Conservation (phyloP, 805 yeast genomes). For the Torulaspora gathmanii region DNA sequence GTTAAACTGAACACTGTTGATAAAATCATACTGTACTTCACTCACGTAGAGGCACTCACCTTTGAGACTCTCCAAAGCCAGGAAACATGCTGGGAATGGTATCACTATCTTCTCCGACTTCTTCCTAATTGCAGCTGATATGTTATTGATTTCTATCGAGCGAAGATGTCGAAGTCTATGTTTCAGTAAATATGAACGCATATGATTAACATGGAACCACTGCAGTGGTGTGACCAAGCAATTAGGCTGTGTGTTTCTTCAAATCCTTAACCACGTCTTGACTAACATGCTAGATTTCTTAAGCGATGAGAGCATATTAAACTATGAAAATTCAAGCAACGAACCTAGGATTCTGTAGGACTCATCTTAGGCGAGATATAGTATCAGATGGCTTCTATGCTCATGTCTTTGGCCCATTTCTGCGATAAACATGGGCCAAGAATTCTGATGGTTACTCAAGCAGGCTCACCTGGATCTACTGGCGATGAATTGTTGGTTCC, state of each 20-base stretch:
- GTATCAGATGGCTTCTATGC: constrained; percentile 17
- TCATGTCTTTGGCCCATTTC: constrained; percentile 57
- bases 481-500: constrained; percentile 36
- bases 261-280: background rate
- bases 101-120: constrained; percentile 1
- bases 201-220: constrained; percentile 10
- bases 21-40: constrained; percentile 24
- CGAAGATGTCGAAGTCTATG: constrained; percentile 29
- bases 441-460: constrained; percentile 59
- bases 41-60: constrained; percentile 25
- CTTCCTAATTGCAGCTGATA: constrained; percentile 12
- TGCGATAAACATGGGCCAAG: constrained; percentile 78
- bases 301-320: background rate
- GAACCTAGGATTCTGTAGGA: background rate
- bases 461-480: constrained; percentile 21
- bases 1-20: constrained; percentile 22
- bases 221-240: background rate
- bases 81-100: constrained; percentile 22
- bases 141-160: constrained; percentile 22
- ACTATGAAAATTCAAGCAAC: background rate
- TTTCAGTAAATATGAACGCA: constrained; percentile 17
- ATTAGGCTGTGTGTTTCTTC: background rate
- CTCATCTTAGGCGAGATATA: background rate
- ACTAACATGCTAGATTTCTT: background rate
- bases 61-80: constrained; percentile 20